A percentile compares a stretch with the other conserved stretches of the same genome.
phyloP scores from a whole-genome alignment of 148 eudicot genomes.

The Spergularia bocconei region DNA sequence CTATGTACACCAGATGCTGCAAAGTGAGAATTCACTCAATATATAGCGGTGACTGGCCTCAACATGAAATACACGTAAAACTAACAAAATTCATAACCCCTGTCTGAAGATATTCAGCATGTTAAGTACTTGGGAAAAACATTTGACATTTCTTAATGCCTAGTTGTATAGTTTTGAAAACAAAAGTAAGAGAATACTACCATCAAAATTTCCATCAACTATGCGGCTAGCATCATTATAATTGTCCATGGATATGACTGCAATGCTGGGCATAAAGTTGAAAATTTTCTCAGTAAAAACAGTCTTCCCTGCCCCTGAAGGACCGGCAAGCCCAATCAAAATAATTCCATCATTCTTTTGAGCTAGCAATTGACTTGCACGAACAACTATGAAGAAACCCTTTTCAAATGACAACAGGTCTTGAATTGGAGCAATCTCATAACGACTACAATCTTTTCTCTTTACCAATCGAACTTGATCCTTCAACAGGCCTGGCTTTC shows the following conservation, averaged over 20 bases:
- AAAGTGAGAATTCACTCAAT: background rate
- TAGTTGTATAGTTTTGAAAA: background rate
- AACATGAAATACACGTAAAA: background rate
- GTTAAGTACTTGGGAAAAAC: conserved; percentile 4
- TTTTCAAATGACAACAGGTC: conserved; percentile 80
- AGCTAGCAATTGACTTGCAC: conserved; percentile 86
- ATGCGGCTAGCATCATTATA: conserved; percentile 89
- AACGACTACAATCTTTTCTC: conserved; percentile 62
- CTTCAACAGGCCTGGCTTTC: conserved; percentile 64
- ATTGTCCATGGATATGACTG: conserved; percentile 93
- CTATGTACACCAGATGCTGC: background rate
- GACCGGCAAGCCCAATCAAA: conserved; percentile 88
- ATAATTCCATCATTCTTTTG: conserved; percentile 83
- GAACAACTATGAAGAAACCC: conserved; percentile 82
- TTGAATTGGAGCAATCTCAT: conserved; percentile 66
- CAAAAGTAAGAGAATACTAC: conserved; percentile 33
- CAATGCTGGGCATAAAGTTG: conserved; percentile 82
- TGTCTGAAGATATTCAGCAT: background rate
- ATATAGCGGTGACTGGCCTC: background rate
- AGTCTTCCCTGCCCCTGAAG: conserved; percentile 93
- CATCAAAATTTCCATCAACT: conserved; percentile 88
- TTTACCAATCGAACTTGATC: conserved; percentile 81
- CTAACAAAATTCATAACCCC: background rate
- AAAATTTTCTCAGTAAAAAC: conserved; percentile 82
- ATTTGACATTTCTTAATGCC: background rate